phyloP scores from a whole-genome alignment of 2,329 filamentous ascomycete genomes.

The Neospermospora avenae region DNA sequence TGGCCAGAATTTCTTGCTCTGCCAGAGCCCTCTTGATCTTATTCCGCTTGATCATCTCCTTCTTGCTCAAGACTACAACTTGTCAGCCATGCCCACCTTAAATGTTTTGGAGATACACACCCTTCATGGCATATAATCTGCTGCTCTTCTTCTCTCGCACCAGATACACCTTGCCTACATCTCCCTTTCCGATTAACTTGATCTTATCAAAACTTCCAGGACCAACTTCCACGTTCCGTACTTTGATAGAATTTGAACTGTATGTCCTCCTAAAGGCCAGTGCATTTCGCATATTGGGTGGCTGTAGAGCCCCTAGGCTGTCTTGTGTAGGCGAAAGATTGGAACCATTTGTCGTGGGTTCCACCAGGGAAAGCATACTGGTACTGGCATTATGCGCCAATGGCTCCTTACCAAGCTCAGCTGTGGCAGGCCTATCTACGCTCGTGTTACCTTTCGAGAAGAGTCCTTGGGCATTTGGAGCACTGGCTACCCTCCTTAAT shows the following conservation, averaged over 20 bases:
- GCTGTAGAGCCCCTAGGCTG: constrained; percentile 59
- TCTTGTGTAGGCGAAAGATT: constrained; percentile 46
- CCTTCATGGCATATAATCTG: constrained; percentile 97
- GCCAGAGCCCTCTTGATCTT: constrained; percentile 98
- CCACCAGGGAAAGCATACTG: constrained; percentile 45
- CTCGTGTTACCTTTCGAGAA: constrained; percentile 62
- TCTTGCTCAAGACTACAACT: constrained; percentile 85
- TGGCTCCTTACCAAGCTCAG: constrained; percentile 82
- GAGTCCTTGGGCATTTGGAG: constrained; percentile 92
- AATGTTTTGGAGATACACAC: constrained; percentile 47
- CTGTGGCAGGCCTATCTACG: constrained; percentile 73
- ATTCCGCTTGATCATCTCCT: constrained; percentile 99
- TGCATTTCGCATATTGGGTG: constrained; percentile 63
- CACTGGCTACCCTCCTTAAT: constrained; percentile 88
- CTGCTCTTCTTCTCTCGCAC: constrained; percentile 97
- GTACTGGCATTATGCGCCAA: constrained; percentile 56
- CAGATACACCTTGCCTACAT: constrained; percentile 97
- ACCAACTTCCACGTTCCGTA: constrained; percentile 92
- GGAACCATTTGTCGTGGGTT: constrained; percentile 41
- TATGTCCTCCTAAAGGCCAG: constrained; percentile 90
- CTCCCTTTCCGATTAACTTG: constrained; percentile 97
- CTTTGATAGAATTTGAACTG: constrained; percentile 98
- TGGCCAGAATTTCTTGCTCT: constrained; percentile 96
- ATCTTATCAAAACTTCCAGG: constrained; percentile 98
- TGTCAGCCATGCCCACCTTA: constrained; percentile 19